These are phyloP conservation scores for Fusarium mexicanum DNA, from an alignment of 2,329 filamentous ascomycete genomes.

Conservation along the genomic window DNA sequence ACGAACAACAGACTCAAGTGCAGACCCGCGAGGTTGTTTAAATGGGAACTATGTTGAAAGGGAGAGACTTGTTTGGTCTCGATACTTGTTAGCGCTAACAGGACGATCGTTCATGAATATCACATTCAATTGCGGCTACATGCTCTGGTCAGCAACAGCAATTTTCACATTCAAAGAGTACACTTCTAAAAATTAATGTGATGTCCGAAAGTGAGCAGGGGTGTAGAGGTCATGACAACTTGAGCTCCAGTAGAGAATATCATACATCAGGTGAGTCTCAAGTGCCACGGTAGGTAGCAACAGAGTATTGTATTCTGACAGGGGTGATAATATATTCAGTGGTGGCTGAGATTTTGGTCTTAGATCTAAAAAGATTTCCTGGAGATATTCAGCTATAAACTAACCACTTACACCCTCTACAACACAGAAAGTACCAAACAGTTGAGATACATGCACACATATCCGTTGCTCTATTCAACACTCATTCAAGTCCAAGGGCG, in stretches of 20 bases:
- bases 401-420: neutral
- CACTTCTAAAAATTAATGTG: neutral
- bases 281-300: neutral
- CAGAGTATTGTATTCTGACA: too few species aligned
- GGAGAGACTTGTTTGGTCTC: neutral
- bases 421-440: accelerated
- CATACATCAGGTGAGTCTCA: too few species aligned
- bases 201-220: neutral
- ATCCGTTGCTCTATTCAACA: accelerated
- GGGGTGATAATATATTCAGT: accelerated
- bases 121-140: neutral
- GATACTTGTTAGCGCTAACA: neutral
- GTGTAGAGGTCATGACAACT: neutral
- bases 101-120: neutral
- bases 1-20: neutral
- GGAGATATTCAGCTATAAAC: neutral
- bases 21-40: constrained; percentile 26
- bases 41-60: neutral
- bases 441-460: too few species aligned
- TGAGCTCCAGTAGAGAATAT: neutral
- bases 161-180: neutral
- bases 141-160: neutral
- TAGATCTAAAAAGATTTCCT: too few species aligned
- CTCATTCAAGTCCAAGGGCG: neutral
- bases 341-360: accelerated